A percentile compares a stretch with the other conserved stretches of the same genome.
Evolutionary conservation across 441 rosid genomes (phyloP).

Genomic region (Hura crepitans): DNA sequence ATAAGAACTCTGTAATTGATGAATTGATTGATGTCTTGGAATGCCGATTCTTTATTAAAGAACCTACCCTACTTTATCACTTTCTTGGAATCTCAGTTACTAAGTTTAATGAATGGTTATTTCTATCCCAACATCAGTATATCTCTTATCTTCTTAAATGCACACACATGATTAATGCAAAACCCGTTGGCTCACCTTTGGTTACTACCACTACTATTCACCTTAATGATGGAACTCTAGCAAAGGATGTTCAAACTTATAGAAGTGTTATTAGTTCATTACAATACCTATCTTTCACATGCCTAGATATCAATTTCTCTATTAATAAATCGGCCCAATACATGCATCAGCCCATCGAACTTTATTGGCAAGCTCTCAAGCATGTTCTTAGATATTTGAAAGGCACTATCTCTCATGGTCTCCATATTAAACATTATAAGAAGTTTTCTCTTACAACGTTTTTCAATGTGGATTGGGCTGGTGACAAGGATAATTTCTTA

Average conservation of each 20-base stretch:
- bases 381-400: background rate
- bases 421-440: too few species aligned
- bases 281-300: background rate
- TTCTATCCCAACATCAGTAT: too few species aligned
- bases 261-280: background rate
- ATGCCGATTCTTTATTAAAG: background rate
- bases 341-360: background rate
- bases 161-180: background rate
- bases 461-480: slow-evolving; percentile 6
- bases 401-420: background rate
- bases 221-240: background rate
- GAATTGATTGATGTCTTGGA: background rate
- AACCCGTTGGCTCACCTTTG: background rate
- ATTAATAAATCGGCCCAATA: background rate
- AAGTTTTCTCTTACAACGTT: background rate
- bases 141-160: background rate
- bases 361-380: background rate
- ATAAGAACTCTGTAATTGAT: background rate
- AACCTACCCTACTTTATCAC: background rate
- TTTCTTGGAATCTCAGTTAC: too few species aligned
- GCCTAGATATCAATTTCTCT: background rate
- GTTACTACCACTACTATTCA: background rate
- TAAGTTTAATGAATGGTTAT: too few species aligned
- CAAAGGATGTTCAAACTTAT: background rate
- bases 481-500: background rate